Conservation (phyloP, 768 basidiomycete genomes). For the Phaeotremella skinneri region DNA sequence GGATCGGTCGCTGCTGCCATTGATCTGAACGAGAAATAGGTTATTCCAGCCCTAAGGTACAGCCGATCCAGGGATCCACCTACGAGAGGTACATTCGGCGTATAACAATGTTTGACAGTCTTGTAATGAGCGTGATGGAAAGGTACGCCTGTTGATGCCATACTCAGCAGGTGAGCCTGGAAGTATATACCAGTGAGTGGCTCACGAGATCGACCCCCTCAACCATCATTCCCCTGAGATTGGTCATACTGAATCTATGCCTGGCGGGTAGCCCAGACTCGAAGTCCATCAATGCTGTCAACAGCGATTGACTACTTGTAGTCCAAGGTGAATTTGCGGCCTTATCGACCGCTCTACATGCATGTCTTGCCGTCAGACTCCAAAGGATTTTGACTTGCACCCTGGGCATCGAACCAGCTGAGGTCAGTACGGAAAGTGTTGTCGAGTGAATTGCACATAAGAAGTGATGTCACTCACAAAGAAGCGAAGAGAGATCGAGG, state of each 20-base stretch:
- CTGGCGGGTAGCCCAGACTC: slow-evolving; percentile 14
- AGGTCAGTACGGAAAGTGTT: too few species aligned
- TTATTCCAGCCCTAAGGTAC: neutral
- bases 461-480: slow-evolving; percentile 22
- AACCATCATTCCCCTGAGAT: slow-evolving; percentile 21
- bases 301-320: slow-evolving; percentile 5
- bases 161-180: neutral
- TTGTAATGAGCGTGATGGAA: slow-evolving; percentile 22
- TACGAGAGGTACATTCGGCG: slow-evolving; percentile 19
- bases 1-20: slow-evolving; percentile 24
- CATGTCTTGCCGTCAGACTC: slow-evolving; percentile 21
- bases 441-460: too few species aligned
- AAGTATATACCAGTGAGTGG: neutral
- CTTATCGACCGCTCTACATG: slow-evolving; percentile 13
- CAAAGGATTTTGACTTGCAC: slow-evolving; percentile 23
- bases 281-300: slow-evolving; percentile 20
- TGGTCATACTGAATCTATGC: slow-evolving; percentile 19
- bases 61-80: neutral
- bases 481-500: slow-evolving; percentile 22
- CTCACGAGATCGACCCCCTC: slow-evolving; percentile 20
- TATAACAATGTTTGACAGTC: slow-evolving; percentile 20
- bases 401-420: slow-evolving; percentile 1
- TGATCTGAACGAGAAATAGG: neutral
- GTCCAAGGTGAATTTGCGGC: slow-evolving; percentile 9
- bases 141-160: slow-evolving; percentile 11